Percentiles rank a stretch among this genome's conserved stretches.
These are phyloP conservation scores for Microdochium paspali DNA, from an alignment of 2,329 filamentous ascomycete genomes.

Conservation along the genomic window DNA sequence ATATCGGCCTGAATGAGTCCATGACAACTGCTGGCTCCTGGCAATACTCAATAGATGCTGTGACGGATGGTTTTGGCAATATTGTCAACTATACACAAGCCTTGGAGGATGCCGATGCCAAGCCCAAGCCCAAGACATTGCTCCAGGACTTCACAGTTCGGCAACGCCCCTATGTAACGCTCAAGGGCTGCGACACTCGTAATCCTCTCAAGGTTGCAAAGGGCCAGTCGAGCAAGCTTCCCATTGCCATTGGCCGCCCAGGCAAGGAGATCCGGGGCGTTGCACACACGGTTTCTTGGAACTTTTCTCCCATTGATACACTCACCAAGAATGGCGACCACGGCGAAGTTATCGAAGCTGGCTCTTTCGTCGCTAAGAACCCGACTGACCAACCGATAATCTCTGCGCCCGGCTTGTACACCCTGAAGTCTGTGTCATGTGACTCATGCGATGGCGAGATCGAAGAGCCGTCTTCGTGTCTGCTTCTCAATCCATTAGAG, in stretches of 20 bases:
- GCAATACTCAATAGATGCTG: conserved; percentile 86
- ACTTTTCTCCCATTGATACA: conserved; percentile 67
- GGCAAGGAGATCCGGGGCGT: conserved; percentile 50
- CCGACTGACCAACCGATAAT: conserved; percentile 58
- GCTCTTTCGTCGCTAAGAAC: conserved; percentile 51
- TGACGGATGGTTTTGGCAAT: conserved; percentile 86
- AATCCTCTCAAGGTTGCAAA: conserved; percentile 77
- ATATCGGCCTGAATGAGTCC: conserved; percentile 83
- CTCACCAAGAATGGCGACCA: conserved; percentile 64
- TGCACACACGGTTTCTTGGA: conserved; percentile 67
- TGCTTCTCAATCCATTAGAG: conserved; percentile 83
- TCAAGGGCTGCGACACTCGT: conserved; percentile 69
- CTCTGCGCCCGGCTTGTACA: conserved; percentile 76
- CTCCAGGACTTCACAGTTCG: conserved; percentile 77
- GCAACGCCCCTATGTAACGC: conserved; percentile 66
- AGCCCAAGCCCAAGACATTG: conserved; percentile 50
- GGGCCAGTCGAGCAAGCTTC: conserved; percentile 57
- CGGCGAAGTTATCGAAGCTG: conserved; percentile 45
- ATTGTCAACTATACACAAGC: conserved; percentile 61
- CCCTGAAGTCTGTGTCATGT: conserved; percentile 68
- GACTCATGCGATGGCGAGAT: conserved; percentile 81
- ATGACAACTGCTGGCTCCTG: conserved; percentile 71
- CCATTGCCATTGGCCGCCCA: conserved; percentile 58
- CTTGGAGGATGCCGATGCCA: conserved; percentile 59
- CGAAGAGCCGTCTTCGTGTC: conserved; percentile 86